Percentiles rank a stretch among this genome's conserved stretches.
These are phyloP conservation scores for Xylariaceae sp. DNA, from an alignment of 2,329 filamentous ascomycete species.

Conservation along the genomic window DNA sequence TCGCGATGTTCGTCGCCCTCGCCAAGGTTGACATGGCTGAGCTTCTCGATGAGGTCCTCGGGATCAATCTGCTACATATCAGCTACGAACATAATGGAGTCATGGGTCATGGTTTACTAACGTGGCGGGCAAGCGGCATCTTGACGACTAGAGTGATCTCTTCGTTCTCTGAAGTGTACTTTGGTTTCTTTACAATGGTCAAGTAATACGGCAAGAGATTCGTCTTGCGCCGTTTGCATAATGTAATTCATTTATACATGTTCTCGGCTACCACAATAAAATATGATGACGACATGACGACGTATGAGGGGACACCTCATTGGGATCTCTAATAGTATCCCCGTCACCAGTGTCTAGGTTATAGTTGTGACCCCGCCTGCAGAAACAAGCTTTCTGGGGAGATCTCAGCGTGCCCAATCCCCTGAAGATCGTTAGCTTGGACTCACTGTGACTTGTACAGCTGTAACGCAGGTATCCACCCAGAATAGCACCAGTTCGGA, in stretches of 20 bases:
- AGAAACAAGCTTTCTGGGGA: not conserved
- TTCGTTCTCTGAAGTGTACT: too few species aligned
- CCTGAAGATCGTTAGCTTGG: not conserved
- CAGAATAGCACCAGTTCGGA: too few species aligned
- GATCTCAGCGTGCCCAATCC: not conserved
- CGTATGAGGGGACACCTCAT: too few species aligned
- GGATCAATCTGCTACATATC: slow-evolving; percentile 43
- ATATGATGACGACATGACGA: slow-evolving; percentile 11
- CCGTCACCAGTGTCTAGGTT: too few species aligned
- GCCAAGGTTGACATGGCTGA: slow-evolving; percentile 41
- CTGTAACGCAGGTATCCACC: too few species aligned
- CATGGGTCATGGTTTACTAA: not conserved
- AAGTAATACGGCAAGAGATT: too few species aligned
- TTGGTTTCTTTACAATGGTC: too few species aligned
- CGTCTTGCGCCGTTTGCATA: too few species aligned
- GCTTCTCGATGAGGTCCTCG: slow-evolving; percentile 48
- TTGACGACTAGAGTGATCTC: not conserved
- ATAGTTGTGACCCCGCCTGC: not conserved
- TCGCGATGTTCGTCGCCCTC: slow-evolving; percentile 24
- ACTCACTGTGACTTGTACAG: too few species aligned
- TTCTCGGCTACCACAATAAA: too few species aligned
- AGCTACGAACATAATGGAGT: not conserved
- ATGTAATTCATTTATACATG: too few species aligned
- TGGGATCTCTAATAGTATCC: too few species aligned
- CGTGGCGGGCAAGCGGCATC: slow-evolving; percentile 15